Base-by-base conservation (phyloP, 192 early-diverging fungal genomes). In the Backusella mclennaniae region DNA sequence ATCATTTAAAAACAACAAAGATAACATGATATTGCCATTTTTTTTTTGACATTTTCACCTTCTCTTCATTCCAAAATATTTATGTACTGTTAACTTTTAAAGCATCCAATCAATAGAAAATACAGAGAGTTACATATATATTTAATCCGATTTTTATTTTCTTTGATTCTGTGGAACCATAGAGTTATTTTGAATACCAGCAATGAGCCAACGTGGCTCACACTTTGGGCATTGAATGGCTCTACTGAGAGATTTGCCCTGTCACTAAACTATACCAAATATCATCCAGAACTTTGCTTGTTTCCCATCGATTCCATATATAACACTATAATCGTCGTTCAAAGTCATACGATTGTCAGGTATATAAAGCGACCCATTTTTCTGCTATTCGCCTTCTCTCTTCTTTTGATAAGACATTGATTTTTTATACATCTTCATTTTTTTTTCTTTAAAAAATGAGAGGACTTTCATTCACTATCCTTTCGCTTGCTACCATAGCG, bases 401-500 rank as follows among this genome's bases (percentile, higher is more conserved):
- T 38, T 69, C 23, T 69, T 41, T 69, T 69, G 8, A 39, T 38
- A n/a, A 35, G 39, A 21, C 19, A 69, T 21, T 8, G 38, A 36
- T 68, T 21, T 21, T 21, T 33, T n/a, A 19, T 9, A 17, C 33
- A 35, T 68, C 15, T 68, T 67, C 35, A 9, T 36, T 68, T 59
- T 39, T 38, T 35, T 69, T 41, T 12, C 14, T n/a, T 21, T 52
- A 52, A 73, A 73, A 53, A 49, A 73, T 74, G 73, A 74, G 35
- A 38, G 53, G 49, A 66, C 17, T 56, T 35, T 35, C 53, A 39
- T 17, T 74, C 53, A 66, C 73, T 6, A n/a, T 66, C 35, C 23
- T 74, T 36, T 78, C 69, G n/a, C 67, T 78, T 66, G 66, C 66
- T 23, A 41, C 36, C 11, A 12, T 68, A 26, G 31, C 46, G 23